A percentile compares a stretch with the other conserved stretches of the same genome.
Conservation (phyloP, 2,329 filamentous ascomycete species). For the Aspergillus niger region DNA sequence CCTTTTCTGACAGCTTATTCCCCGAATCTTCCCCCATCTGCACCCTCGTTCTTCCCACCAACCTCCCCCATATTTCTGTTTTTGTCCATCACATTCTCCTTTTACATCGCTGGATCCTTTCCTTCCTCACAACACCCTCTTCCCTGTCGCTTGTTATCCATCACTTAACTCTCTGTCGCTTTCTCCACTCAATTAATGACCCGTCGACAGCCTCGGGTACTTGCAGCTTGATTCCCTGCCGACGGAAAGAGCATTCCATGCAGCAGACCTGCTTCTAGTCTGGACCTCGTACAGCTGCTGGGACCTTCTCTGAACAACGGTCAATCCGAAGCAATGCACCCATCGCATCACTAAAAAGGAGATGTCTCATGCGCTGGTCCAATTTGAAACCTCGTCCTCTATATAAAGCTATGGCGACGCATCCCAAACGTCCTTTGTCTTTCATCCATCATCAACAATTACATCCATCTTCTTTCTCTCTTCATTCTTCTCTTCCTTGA, state of each 20-base stretch:
- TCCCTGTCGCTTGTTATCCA: slow-evolving; percentile 10
- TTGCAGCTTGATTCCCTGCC: slow-evolving; percentile 20
- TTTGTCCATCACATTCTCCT: not conserved
- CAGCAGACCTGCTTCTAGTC: slow-evolving; percentile 20
- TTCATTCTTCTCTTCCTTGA: not conserved
- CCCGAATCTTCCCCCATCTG: not conserved
- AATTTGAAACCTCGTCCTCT: slow-evolving; percentile 21
- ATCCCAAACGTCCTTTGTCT: slow-evolving; percentile 2
- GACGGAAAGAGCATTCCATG: slow-evolving; percentile 18
- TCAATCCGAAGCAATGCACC: slow-evolving; percentile 17
- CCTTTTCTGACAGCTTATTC: not conserved
- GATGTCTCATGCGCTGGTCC: slow-evolving; percentile 12
- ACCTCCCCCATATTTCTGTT: not conserved
- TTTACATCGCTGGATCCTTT: not conserved
- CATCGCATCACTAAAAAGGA: slow-evolving; percentile 15
- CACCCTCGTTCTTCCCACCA: not conserved
- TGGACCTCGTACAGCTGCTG: slow-evolving; percentile 21
- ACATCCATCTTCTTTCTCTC: not conserved
- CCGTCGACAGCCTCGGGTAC: slow-evolving; percentile 21
- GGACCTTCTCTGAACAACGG: slow-evolving; percentile 15
- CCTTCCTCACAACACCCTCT: slow-evolving; percentile 5
- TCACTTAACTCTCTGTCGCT: slow-evolving; percentile 8
- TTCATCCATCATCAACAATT: slow-evolving; percentile 14
- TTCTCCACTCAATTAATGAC: slow-evolving; percentile 22
- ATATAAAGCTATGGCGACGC: slow-evolving; percentile 26